phyloP scores from a whole-genome alignment of 2,329 filamentous ascomycete genomes.

The Exophiala aquamarina region DNA sequence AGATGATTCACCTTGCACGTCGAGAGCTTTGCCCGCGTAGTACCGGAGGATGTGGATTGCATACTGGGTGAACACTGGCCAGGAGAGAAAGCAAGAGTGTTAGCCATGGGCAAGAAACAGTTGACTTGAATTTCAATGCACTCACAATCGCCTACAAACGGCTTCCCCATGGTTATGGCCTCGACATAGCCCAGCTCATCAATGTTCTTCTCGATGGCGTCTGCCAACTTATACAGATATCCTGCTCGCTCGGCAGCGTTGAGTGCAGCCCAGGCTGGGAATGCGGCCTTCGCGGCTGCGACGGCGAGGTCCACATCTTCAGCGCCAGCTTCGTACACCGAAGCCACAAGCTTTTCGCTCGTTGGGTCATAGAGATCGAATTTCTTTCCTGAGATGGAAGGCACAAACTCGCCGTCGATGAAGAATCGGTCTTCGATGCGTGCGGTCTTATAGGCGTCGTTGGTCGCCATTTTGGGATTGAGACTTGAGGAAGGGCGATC shows the following conservation, averaged over 20 bases:
- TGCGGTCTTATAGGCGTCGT: constrained; percentile 17
- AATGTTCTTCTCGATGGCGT: constrained; percentile 41
- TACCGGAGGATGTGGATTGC: constrained; percentile 75
- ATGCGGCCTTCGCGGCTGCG: constrained; percentile 31
- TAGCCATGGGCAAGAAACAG: not conserved
- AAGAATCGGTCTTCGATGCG: constrained; percentile 34
- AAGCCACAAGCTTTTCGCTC: constrained; percentile 32
- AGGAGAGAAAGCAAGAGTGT: constrained; percentile 31
- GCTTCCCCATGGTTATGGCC: constrained; percentile 55
- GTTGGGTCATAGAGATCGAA: constrained; percentile 36
- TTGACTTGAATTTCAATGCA: not conserved
- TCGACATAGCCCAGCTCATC: constrained; percentile 48
- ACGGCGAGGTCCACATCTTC: constrained; percentile 37
- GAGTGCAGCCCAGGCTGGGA: constrained; percentile 46
- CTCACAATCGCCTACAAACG: constrained; percentile 45
- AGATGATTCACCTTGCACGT: constrained; percentile 45
- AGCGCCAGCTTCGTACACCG: constrained; percentile 33
- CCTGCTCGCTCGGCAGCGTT: constrained; percentile 45
- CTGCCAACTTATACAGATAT: constrained; percentile 41
- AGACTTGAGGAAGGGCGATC: too few relatives aligned
- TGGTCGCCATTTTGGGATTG: constrained; percentile 3
- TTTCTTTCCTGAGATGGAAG: constrained; percentile 31
- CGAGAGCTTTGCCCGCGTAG: constrained; percentile 48
- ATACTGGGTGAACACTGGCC: too few relatives aligned
- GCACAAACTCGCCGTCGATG: constrained; percentile 38